These are phyloP conservation scores for Solanum appendiculatum DNA, from an alignment of 257 asterid species.

Conservation along the genomic window DNA sequence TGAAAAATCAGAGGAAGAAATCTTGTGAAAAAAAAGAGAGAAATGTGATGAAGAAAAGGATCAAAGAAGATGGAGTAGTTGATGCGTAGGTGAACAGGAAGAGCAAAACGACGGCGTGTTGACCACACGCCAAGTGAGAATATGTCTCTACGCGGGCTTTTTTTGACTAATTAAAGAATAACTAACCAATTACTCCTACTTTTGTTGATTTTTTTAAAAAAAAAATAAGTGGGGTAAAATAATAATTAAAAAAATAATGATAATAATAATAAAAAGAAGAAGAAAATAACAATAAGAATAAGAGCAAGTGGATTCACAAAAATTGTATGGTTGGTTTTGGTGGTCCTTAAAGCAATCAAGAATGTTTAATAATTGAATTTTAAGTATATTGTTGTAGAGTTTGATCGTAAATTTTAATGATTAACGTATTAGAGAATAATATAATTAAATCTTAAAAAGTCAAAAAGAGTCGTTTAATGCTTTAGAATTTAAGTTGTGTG, in stretches of 20 bases:
- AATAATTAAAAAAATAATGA: not conserved
- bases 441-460: not conserved
- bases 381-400: not conserved
- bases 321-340: not conserved
- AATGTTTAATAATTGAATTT: not conserved
- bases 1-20: not conserved
- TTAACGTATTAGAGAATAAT: not conserved
- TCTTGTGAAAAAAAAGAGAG: not conserved
- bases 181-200: not conserved
- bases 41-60: not conserved
- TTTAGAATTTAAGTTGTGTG: not conserved
- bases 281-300: not conserved
- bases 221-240: not conserved
- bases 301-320: not conserved
- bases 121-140: constrained; percentile 19
- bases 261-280: not conserved
- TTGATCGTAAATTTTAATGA: not conserved
- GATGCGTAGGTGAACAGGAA: not conserved
- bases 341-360: not conserved
- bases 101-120: constrained; percentile 15
- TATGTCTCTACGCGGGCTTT: not conserved
- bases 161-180: not conserved
- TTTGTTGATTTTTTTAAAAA: not conserved
- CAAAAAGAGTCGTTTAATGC: not conserved
- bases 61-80: not conserved